Evolutionary conservation across 75 land plant genomes (phyloP).

Genomic region (Picea glauca): DNA sequence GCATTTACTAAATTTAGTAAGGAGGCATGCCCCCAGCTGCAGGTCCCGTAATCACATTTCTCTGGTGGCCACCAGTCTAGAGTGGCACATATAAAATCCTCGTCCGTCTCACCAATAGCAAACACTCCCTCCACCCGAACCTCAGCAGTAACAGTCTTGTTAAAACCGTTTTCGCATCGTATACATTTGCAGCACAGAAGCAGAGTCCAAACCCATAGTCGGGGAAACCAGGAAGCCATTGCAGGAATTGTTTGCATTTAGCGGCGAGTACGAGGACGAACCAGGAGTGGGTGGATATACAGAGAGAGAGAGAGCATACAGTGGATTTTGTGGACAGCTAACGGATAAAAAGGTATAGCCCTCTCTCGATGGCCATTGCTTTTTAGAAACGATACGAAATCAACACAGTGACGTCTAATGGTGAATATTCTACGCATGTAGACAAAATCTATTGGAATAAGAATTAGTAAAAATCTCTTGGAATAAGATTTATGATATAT

Average conservation of each 20-base stretch:
- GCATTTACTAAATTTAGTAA: conserved; percentile 48
- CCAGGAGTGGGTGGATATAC: too few species aligned
- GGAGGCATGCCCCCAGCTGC: conserved; percentile 44
- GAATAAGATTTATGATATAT: too few species aligned
- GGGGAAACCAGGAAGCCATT: not conserved
- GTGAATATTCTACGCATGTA: too few species aligned
- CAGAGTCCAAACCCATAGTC: not conserved
- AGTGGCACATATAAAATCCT: conserved; percentile 52
- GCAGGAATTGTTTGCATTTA: too few species aligned
- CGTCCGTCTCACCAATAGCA: conserved; percentile 38
- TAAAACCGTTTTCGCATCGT: not conserved
- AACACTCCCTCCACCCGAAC: conserved; percentile 27
- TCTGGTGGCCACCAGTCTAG: conserved; percentile 68
- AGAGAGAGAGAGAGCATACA: too few species aligned
- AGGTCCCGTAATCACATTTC: conserved; percentile 47
- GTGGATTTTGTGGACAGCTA: too few species aligned
- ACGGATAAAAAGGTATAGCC: not conserved
- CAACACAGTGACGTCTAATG: too few species aligned
- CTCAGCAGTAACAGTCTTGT: not conserved
- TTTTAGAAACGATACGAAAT: too few species aligned
- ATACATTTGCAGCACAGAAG: not conserved
- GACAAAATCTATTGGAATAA: too few species aligned
- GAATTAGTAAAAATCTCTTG: too few species aligned
- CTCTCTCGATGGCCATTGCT: not conserved
- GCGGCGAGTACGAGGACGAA: too few species aligned